Evolutionary conservation across 345 rosid genomes (phyloP).

Genomic region (Euphorbia pulcherrima): DNA sequence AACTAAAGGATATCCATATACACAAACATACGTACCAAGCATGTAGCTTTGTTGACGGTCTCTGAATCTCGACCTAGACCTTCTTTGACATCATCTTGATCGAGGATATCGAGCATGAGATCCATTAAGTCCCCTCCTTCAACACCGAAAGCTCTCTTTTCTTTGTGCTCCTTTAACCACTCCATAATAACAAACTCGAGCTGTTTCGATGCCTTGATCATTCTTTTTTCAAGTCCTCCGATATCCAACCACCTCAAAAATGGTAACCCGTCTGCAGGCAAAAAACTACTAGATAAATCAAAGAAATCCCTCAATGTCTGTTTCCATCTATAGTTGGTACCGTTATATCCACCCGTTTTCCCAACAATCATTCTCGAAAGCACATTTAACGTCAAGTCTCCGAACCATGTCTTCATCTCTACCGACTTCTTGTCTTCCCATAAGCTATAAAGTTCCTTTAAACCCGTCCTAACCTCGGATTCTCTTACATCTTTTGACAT

Average conservation of each 20-base stretch:
- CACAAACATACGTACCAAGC: constrained; percentile 16
- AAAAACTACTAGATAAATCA: not conserved
- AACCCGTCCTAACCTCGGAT: constrained; percentile 11
- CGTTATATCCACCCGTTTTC: constrained; percentile 12
- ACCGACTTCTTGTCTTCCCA: constrained; percentile 18
- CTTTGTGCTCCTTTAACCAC: not conserved
- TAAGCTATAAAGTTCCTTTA: constrained; percentile 18
- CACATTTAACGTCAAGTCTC: constrained; percentile 25
- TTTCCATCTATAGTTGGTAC: not conserved
- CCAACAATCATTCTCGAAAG: constrained; percentile 24
- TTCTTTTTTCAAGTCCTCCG: not conserved
- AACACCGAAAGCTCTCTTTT: not conserved
- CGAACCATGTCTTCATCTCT: constrained; percentile 40
- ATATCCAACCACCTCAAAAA: constrained; percentile 10
- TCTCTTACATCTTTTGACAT: constrained; percentile 23
- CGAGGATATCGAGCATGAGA: constrained; percentile 20
- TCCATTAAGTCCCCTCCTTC: constrained; percentile 16
- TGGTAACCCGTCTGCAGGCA: constrained; percentile 2
- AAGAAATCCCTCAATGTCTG: not conserved
- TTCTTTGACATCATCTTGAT: not conserved
- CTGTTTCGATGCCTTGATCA: not conserved
- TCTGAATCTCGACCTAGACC: constrained; percentile 17
- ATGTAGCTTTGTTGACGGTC: constrained; percentile 28
- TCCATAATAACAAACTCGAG: not conserved
- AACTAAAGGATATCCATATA: not conserved